Conservation (phyloP, 331 rosid species). For the Stylosanthes scabra region DNA sequence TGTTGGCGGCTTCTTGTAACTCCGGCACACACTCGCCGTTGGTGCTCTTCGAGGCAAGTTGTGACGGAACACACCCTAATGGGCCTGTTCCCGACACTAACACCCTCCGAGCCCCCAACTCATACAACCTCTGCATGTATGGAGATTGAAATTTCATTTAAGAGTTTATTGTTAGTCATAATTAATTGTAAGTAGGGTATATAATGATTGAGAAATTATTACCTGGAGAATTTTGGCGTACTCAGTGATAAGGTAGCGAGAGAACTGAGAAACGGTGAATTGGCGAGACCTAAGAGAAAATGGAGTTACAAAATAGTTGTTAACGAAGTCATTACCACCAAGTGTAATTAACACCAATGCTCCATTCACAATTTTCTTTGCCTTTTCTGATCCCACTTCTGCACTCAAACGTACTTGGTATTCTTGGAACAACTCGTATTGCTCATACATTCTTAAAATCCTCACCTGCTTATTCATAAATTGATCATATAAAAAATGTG, state of each 20-base stretch:
- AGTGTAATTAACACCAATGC: conserved; percentile 54
- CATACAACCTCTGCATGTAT: conserved; percentile 37
- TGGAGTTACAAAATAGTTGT: conserved; percentile 51
- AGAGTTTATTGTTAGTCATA: no score
- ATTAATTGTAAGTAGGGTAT: no score
- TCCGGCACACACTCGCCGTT: conserved; percentile 48
- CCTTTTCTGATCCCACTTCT: conserved; percentile 40
- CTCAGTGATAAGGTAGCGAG: conserved; percentile 50
- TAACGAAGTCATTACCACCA: conserved; percentile 62
- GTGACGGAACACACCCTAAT: conserved; percentile 51
- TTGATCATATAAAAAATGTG: no score
- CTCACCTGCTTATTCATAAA: conserved; percentile 19
- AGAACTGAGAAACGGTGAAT: conserved; percentile 44
- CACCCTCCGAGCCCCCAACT: conserved; percentile 52
- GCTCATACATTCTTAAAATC: conserved; percentile 49
- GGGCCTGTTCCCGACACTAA: conserved; percentile 59
- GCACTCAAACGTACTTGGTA: conserved; percentile 47
- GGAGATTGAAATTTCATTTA: no score
- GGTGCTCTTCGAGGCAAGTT: conserved; percentile 45
- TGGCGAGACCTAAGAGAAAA: conserved; percentile 44
- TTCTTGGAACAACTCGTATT: conserved; percentile 37
- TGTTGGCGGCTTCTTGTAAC: conserved; percentile 39
- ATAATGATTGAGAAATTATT: background rate
- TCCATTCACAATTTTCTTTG: conserved; percentile 42
- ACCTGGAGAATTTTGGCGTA: conserved; percentile 48